phyloP scores from a whole-genome alignment of 2,329 filamentous ascomycete genomes.

The Pestalotiopsis sp. region DNA sequence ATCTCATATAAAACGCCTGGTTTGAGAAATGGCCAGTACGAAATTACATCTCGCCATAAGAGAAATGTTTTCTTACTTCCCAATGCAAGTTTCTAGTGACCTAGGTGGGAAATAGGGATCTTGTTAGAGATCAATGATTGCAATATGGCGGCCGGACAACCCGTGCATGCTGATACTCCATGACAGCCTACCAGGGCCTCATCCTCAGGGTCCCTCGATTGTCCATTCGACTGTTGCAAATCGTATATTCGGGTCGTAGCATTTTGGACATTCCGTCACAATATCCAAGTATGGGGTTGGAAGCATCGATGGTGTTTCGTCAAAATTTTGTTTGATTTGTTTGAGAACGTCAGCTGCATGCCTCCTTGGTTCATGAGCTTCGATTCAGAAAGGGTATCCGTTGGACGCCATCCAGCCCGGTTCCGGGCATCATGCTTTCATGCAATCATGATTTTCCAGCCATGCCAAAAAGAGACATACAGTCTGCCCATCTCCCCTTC shows the following conservation, averaged over 20 bases:
- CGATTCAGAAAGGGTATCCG: constrained; percentile 55
- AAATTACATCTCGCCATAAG: too few relatives aligned
- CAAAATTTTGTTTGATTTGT: constrained; percentile 25
- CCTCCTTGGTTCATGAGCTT: constrained; percentile 34
- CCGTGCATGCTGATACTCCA: background rate
- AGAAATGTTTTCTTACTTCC: too few relatives aligned
- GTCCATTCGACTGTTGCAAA: background rate
- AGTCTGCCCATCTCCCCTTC: background rate
- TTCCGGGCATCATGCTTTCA: constrained; percentile 27
- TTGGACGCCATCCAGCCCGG: constrained; percentile 50
- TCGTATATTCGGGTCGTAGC: background rate
- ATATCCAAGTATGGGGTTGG: background rate
- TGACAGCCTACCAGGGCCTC: background rate
- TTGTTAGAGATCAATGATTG: too few relatives aligned
- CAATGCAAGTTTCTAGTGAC: too few relatives aligned
- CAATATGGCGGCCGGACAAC: too few relatives aligned
- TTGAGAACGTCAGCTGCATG: constrained; percentile 33
- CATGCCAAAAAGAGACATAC: constrained; percentile 13
- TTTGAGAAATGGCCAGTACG: too few relatives aligned
- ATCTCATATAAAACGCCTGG: too few relatives aligned
- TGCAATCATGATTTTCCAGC: constrained; percentile 16
- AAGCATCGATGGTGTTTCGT: background rate
- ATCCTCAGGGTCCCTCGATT: background rate
- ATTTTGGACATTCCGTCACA: background rate
- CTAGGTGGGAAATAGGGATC: too few relatives aligned